A percentile compares a stretch with the other conserved stretches of the same genome.
Evolutionary conservation across 164 flowering plant species (phyloP).

Genomic region (Annona cherimola): DNA sequence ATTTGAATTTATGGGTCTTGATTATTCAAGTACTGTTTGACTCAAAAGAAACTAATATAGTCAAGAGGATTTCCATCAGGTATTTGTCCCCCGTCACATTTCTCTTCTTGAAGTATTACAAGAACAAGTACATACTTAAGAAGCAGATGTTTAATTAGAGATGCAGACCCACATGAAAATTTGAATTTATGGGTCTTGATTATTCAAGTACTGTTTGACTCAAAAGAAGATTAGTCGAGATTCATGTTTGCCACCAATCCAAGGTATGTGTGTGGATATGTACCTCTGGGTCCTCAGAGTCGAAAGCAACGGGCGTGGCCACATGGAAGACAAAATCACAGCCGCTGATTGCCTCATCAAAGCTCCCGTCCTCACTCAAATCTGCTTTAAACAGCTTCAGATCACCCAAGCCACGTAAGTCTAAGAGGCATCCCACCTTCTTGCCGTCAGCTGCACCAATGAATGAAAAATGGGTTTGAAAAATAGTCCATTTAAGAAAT

Average conservation of each 20-base stretch:
- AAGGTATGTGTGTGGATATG: not conserved
- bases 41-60: no score
- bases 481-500: no score
- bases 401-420: not conserved
- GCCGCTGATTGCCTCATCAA: slow-evolving; percentile 45
- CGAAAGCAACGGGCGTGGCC: slow-evolving; percentile 64
- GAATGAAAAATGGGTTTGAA: not conserved
- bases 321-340: slow-evolving; percentile 66
- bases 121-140: no score
- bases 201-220: not conserved
- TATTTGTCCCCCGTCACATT: no score
- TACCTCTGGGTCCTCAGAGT: slow-evolving; percentile 71
- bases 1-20: not conserved
- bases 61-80: no score
- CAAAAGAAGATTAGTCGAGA: not conserved
- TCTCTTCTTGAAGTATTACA: no score
- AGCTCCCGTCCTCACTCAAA: slow-evolving; percentile 53
- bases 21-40: not conserved
- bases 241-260: not conserved
- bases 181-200: not conserved
- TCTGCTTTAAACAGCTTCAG: slow-evolving; percentile 51
- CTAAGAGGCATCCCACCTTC: slow-evolving; percentile 8
- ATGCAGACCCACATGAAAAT: not conserved
- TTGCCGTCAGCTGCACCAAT: slow-evolving; percentile 4
- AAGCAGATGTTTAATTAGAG: no score